Percentiles rank a stretch among this genome's conserved stretches.
Evolutionary conservation across 1,284 basidiomycete species (phyloP).

Genomic region (Leccinum pachyderme): DNA sequence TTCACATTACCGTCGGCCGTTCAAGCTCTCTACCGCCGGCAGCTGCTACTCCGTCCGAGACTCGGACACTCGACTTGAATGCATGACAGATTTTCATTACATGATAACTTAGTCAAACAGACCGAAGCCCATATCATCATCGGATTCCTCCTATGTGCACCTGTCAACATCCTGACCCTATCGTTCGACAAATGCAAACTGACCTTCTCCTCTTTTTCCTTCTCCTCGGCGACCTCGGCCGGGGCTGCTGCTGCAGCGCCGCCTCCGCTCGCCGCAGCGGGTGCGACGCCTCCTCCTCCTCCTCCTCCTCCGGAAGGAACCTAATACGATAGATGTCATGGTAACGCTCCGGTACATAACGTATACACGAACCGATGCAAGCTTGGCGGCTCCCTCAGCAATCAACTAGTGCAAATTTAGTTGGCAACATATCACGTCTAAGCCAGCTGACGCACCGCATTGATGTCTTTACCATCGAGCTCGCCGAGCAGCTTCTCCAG

Average conservation of each 20-base stretch:
- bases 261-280: slow-evolving; percentile 47
- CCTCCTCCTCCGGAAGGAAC: slow-evolving; percentile 81
- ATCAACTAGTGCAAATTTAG: slow-evolving; percentile 64
- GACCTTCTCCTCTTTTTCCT: slow-evolving; percentile 81
- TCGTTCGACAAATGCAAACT: slow-evolving; percentile 19
- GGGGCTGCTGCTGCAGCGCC: slow-evolving; percentile 57
- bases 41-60: background rate
- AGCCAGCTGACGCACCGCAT: slow-evolving; percentile 52
- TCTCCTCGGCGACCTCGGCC: slow-evolving; percentile 62
- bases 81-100: slow-evolving; percentile 1
- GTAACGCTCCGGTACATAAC: slow-evolving; percentile 5
- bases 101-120: slow-evolving; percentile 79
- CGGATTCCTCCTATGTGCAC: slow-evolving; percentile 70
- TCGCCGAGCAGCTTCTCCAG: slow-evolving; percentile 88
- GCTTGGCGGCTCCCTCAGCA: slow-evolving; percentile 88
- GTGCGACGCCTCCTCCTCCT: slow-evolving; percentile 62
- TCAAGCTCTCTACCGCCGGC: slow-evolving; percentile 19
- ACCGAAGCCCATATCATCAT: slow-evolving; percentile 93
- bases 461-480: slow-evolving; percentile 90
- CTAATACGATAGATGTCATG: slow-evolving; percentile 38
- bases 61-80: background rate
- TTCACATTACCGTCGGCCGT: slow-evolving; percentile 28
- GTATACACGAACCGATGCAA: slow-evolving; percentile 79
- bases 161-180: slow-evolving; percentile 6
- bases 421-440: background rate